These are phyloP conservation scores for Krasilnikovozyma curviuscula DNA, from an alignment of 768 basidiomycete species.

Conservation along the genomic window DNA sequence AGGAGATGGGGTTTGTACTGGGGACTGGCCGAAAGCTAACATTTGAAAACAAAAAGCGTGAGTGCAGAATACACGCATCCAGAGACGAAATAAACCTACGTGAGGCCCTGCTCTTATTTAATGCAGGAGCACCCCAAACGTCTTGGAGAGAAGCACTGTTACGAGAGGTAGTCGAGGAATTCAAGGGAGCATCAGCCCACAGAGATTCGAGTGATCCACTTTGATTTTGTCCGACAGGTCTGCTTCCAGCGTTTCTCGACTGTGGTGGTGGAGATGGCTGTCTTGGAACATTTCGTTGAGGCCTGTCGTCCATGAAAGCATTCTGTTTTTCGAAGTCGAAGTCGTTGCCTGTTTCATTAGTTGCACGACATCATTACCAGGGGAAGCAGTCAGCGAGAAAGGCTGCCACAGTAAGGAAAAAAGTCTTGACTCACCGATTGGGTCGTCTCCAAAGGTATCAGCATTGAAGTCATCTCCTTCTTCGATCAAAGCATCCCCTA, in stretches of 20 bases:
- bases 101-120: neutral
- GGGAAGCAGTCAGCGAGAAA: neutral
- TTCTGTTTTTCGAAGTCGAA: slow-evolving; percentile 58
- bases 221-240: too few species aligned
- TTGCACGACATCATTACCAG: neutral
- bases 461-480: slow-evolving; percentile 85
- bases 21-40: neutral
- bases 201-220: slow-evolving; percentile 6
- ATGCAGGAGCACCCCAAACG: slow-evolving; percentile 3
- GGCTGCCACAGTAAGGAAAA: too few species aligned
- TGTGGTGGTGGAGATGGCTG: neutral
- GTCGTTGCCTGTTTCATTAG: slow-evolving; percentile 47
- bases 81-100: neutral
- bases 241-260: too few species aligned
- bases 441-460: slow-evolving; percentile 70
- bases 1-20: neutral
- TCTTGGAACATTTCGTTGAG: neutral
- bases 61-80: neutral
- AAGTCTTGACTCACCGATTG: slow-evolving; percentile 44
- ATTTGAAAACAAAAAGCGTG: neutral
- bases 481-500: slow-evolving; percentile 72
- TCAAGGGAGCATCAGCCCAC: neutral
- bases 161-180: neutral
- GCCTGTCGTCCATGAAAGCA: slow-evolving; percentile 23
- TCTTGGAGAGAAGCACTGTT: neutral